Percentiles rank a stretch among this genome's conserved stretches.
These are phyloP conservation scores for Collybia nuda DNA, from an alignment of 768 basidiomycete genomes.

Conservation along the genomic window DNA sequence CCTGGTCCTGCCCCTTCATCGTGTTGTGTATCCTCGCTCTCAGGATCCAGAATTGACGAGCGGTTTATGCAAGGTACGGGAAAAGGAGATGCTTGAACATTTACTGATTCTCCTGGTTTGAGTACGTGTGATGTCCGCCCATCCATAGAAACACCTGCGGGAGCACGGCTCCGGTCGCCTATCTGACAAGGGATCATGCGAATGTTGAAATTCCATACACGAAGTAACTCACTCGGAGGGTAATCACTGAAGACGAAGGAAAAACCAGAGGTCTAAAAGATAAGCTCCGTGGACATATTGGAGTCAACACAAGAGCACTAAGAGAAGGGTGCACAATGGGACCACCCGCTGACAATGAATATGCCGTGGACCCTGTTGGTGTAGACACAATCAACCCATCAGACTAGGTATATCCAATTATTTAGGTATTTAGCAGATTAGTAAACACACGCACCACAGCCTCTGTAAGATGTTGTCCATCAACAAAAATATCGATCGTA, in stretches of 20 bases:
- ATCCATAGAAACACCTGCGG: conserved; percentile 92
- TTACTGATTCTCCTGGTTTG: conserved; percentile 82
- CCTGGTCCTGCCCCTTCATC: conserved; percentile 73
- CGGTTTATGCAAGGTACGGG: conserved; percentile 94
- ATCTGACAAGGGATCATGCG: conserved; percentile 48
- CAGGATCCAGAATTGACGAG: conserved; percentile 66
- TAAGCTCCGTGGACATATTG: conserved; percentile 92
- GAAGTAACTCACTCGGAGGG: conserved; percentile 56
- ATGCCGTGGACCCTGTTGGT: conserved; percentile 95
- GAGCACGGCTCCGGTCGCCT: conserved; percentile 79
- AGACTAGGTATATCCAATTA: conserved; percentile 47
- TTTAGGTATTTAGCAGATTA: conserved; percentile 6
- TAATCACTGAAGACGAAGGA: conserved; percentile 76
- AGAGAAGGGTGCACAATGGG: conserved; percentile 95
- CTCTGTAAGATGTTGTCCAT: conserved; percentile 93
- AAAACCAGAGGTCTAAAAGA: conserved; percentile 92
- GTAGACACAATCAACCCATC: conserved; percentile 94
- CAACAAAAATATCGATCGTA: conserved; percentile 91
- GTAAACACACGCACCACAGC: conserved; percentile 69
- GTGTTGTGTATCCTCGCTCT: conserved; percentile 34
- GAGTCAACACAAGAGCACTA: conserved; percentile 87
- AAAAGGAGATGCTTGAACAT: conserved; percentile 80
- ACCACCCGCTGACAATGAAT: conserved; percentile 93
- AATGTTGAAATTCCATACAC: conserved; percentile 4
- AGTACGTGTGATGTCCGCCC: conserved; percentile 84